Conservation (phyloP, 148 eudicot species). For the Salicornia ramosissima region DNA sequence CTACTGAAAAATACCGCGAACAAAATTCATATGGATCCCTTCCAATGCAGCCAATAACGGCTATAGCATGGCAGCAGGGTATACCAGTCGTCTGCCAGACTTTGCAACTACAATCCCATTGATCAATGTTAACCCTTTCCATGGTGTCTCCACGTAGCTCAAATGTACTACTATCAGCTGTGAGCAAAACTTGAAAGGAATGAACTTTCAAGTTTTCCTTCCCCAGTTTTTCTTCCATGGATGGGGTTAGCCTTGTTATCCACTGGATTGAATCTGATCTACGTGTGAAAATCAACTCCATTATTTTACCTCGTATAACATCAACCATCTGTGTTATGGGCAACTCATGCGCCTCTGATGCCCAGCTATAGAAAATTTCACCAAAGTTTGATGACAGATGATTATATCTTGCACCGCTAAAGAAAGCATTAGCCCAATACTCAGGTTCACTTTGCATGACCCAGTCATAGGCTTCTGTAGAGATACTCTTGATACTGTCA, state of each 20-base stretch:
- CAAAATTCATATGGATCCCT: conserved; percentile 64
- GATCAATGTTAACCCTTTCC: conserved; percentile 70
- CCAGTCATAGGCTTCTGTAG: conserved; percentile 86
- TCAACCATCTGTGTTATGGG: conserved; percentile 97
- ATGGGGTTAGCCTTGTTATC: conserved; percentile 75
- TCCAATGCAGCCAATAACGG: conserved; percentile 53
- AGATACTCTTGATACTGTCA: conserved; percentile 68
- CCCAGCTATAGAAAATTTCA: conserved; percentile 80
- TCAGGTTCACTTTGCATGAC: conserved; percentile 65
- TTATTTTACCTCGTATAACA: conserved; percentile 64
- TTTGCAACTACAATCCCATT: conserved; percentile 75
- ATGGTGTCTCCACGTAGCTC: conserved; percentile 77
- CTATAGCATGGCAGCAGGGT: conserved; percentile 86
- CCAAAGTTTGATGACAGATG: conserved; percentile 85
- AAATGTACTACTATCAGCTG: conserved; percentile 49
- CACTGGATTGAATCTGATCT: conserved; percentile 55
- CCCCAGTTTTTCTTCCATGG: conserved; percentile 71
- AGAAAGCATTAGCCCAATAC: conserved; percentile 84
- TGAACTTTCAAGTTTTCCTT: conserved; percentile 54
- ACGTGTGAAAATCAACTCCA: conserved; percentile 55
- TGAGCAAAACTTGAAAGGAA: conserved; percentile 53
- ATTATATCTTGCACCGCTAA: conserved; percentile 74
- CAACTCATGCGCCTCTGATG: conserved; percentile 81
- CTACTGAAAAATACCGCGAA: conserved; percentile 54
- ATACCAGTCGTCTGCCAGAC: conserved; percentile 80